A percentile compares a stretch with the other conserved stretches of the same genome.
Conservation (phyloP, 208 protist genomes). For the Trypanosoma mega region DNA sequence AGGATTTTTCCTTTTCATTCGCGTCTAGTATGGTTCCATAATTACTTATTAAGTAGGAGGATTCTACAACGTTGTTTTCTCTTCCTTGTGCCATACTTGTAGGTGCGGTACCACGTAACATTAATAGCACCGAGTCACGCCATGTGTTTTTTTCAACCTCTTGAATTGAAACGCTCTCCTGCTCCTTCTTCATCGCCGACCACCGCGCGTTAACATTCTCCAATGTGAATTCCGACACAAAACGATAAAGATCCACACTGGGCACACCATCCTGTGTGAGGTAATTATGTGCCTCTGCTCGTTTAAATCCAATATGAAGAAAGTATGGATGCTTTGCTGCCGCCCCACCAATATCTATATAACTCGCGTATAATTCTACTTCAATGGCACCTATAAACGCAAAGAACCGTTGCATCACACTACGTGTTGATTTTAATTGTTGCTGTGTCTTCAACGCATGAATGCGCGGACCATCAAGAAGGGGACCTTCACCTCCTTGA, state of each 20-base stretch:
- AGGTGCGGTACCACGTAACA: slow-evolving; percentile 40
- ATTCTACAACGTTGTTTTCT: slow-evolving; percentile 28
- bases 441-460: slow-evolving; percentile 17
- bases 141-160: slow-evolving; percentile 4
- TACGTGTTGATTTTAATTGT: slow-evolving; percentile 15
- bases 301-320: slow-evolving; percentile 67
- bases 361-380: slow-evolving; percentile 68
- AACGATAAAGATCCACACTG: slow-evolving; percentile 69
- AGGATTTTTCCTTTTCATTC: slow-evolving; percentile 51
- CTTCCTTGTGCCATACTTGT: slow-evolving; percentile 13
- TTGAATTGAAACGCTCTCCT: background rate
- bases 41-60: slow-evolving; percentile 47
- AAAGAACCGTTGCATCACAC: slow-evolving; percentile 64
- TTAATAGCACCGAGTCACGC: slow-evolving; percentile 54
- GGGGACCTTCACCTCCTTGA: background rate
- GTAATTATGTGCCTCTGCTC: slow-evolving; percentile 59
- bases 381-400: slow-evolving; percentile 74
- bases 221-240: slow-evolving; percentile 69
- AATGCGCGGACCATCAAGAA: background rate
- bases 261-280: slow-evolving; percentile 63
- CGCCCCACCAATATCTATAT: slow-evolving; percentile 69
- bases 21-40: slow-evolving; percentile 73
- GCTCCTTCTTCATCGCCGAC: slow-evolving; percentile 38
- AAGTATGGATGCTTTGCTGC: slow-evolving; percentile 73
- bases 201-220: slow-evolving; percentile 73